A percentile compares a stretch with the other conserved stretches of the same genome.
phyloP scores from a whole-genome alignment of 768 basidiomycete species.

The Scleroderma citrinum region DNA sequence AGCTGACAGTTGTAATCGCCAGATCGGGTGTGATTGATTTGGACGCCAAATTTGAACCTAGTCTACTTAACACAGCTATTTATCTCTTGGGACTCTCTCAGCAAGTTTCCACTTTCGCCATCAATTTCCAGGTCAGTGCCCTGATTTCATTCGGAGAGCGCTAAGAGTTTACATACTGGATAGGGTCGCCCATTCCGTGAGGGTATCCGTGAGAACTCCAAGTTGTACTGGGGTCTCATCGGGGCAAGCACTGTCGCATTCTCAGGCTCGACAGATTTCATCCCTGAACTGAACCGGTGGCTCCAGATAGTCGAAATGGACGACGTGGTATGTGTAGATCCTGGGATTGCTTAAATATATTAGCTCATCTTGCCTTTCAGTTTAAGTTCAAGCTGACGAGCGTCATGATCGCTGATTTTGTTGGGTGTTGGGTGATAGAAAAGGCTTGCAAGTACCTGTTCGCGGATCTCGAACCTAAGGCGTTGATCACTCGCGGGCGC shows the following conservation, averaged over 20 bases:
- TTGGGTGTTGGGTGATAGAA: conserved; percentile 83
- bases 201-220: conserved; percentile 91
- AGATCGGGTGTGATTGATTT: conserved; percentile 80
- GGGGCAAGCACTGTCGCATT: conserved; percentile 89
- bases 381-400: conserved; percentile 77
- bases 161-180: not conserved
- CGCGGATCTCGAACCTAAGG: conserved; percentile 81
- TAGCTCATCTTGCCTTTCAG: conserved; percentile 31
- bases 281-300: conserved; percentile 95
- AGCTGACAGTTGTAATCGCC: conserved; percentile 4
- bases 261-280: conserved; percentile 87
- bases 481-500: conserved; percentile 77
- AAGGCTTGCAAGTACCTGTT: conserved; percentile 78
- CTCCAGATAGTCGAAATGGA: conserved; percentile 95
- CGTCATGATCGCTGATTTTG: conserved; percentile 85
- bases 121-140: conserved; percentile 81
- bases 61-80: conserved; percentile 91
- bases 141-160: not conserved
- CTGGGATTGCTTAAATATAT: no score
- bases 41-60: conserved; percentile 95
- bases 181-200: conserved; percentile 97
- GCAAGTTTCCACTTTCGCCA: conserved; percentile 97
- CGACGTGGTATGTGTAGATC: conserved; percentile 49
- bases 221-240: conserved; percentile 89
- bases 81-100: conserved; percentile 94